A percentile compares a stretch with the other conserved stretches of the same genome.
Evolutionary conservation across 108 stramenopile species (phyloP).

Genomic region (Phaeodactylum tricornutum): DNA sequence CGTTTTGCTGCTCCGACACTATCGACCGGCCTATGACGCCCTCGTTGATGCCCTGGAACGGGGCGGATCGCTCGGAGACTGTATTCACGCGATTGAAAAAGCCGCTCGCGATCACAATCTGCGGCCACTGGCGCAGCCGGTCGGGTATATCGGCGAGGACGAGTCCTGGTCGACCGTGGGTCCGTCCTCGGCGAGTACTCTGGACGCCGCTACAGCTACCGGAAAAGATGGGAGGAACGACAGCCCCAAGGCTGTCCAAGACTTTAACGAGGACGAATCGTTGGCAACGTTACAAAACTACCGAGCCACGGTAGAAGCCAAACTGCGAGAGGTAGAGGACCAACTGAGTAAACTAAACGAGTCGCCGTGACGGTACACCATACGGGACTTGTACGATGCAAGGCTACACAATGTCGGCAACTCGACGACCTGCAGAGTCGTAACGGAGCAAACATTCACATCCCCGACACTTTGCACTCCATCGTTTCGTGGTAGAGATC

Average conservation of each 20-base stretch:
- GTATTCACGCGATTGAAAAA: constrained; percentile 80
- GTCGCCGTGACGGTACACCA: too few species aligned
- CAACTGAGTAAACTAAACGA: neutral
- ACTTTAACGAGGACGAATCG: neutral
- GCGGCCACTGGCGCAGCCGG: constrained; percentile 34
- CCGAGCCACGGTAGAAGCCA: neutral
- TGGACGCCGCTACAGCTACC: neutral
- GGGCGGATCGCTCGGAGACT: constrained; percentile 65
- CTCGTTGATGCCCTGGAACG: constrained; percentile 73
- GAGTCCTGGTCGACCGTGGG: neutral
- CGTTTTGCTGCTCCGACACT: constrained; percentile 59
- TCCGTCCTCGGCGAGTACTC: neutral
- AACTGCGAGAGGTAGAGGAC: neutral
- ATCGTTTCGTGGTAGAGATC: too few species aligned
- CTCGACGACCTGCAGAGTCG: too few species aligned
- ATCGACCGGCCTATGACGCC: constrained; percentile 74
- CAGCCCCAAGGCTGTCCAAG: neutral
- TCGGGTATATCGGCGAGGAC: constrained; percentile 52
- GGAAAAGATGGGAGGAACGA: neutral
- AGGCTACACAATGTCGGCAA: too few species aligned
- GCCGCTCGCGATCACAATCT: constrained; percentile 43
- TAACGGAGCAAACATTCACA: too few species aligned
- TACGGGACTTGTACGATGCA: too few species aligned
- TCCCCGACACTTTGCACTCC: too few species aligned
- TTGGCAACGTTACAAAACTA: constrained; percentile 3